phyloP scores from a whole-genome alignment of 805 yeast genomes.

The Candida xyloterini region DNA sequence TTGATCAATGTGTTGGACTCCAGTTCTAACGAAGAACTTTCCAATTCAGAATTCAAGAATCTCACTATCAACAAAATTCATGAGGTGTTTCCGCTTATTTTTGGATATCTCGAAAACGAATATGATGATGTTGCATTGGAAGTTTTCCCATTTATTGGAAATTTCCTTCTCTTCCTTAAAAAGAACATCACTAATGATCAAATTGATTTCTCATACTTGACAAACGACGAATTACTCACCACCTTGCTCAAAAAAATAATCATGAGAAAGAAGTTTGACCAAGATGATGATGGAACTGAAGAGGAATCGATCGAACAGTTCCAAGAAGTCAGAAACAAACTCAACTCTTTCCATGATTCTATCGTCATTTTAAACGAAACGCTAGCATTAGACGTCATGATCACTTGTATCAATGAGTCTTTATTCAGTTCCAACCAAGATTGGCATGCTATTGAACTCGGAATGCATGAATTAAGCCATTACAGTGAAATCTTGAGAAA shows the following conservation, averaged over 20 bases:
- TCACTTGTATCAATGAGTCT: constrained; percentile 47
- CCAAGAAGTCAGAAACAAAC: constrained; percentile 68
- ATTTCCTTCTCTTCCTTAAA: constrained; percentile 67
- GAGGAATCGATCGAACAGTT: constrained; percentile 78
- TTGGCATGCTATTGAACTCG: constrained; percentile 87
- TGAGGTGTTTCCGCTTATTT: constrained; percentile 67
- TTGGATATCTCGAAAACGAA: constrained; percentile 71
- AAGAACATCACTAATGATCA: constrained; percentile 42
- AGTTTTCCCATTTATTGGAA: constrained; percentile 76
- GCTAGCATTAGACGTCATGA: constrained; percentile 35
- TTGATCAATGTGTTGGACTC: constrained; percentile 65
- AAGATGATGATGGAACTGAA: constrained; percentile 53
- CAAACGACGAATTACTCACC: constrained; percentile 50
- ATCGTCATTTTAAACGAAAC: constrained; percentile 48
- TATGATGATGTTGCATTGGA: constrained; percentile 87
- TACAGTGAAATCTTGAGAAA: constrained; percentile 78
- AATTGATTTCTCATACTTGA: constrained; percentile 30
- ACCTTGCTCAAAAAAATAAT: constrained; percentile 68
- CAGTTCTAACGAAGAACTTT: constrained; percentile 33
- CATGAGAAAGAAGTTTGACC: constrained; percentile 75
- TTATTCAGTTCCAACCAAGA: constrained; percentile 33
- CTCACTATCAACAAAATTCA: constrained; percentile 46
- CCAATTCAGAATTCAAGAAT: constrained; percentile 38
- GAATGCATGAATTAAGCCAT: constrained; percentile 75
- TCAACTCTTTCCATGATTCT: constrained; percentile 81